These are phyloP conservation scores for Fistulina hepatica DNA, from an alignment of 1,284 basidiomycete species.

Conservation along the genomic window DNA sequence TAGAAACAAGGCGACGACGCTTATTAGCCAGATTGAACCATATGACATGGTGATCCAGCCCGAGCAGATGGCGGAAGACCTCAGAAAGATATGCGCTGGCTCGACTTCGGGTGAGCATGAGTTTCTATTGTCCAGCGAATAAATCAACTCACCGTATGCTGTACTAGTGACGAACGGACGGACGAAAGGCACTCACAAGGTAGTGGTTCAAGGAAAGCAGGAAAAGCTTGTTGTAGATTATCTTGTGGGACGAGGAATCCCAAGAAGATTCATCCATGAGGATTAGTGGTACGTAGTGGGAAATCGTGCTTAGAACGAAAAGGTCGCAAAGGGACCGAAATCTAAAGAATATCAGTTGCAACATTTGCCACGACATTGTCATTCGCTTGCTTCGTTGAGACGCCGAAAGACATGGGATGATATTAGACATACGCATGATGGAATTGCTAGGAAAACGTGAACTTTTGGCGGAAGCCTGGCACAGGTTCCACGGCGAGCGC, in stretches of 20 bases:
- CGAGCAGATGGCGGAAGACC: conserved; percentile 69
- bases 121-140: background rate
- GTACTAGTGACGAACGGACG: conserved; percentile 48
- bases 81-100: conserved; percentile 66
- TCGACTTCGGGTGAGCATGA: conserved; percentile 53
- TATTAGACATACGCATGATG: too few species aligned
- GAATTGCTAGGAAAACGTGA: too few species aligned
- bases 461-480: too few species aligned
- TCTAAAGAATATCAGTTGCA: too few species aligned
- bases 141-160: conserved; percentile 1
- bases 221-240: conserved; percentile 54
- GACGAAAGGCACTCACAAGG: conserved; percentile 46
- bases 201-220: conserved; percentile 79
- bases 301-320: too few species aligned
- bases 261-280: conserved; percentile 66
- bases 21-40: conserved; percentile 68
- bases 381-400: too few species aligned
- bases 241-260: conserved; percentile 58
- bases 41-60: conserved; percentile 47
- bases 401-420: too few species aligned
- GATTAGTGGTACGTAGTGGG: too few species aligned
- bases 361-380: too few species aligned
- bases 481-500: too few species aligned
- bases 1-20: conserved; percentile 67
- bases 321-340: too few species aligned